Percentiles rank a stretch among this genome's conserved stretches.
phyloP scores from a whole-genome alignment of 129 eudicot genomes.

The Flaveria ramosissima region DNA sequence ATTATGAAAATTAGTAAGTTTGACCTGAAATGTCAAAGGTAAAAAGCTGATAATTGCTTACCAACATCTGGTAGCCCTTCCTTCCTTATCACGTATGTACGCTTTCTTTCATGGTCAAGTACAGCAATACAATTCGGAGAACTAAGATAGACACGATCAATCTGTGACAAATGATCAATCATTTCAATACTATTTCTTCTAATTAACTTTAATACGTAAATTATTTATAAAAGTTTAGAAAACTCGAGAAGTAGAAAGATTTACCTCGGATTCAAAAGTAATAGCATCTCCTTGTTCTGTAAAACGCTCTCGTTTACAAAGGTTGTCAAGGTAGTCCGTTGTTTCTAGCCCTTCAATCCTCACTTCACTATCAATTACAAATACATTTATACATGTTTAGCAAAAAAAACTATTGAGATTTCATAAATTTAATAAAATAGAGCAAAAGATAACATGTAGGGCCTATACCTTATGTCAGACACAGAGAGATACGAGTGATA shows the following conservation, averaged over 20 bases:
- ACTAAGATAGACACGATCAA: conserved; percentile 83
- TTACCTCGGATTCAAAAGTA: conserved; percentile 93
- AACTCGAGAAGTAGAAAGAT: conserved; percentile 7
- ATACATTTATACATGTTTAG: not conserved
- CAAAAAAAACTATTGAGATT: not conserved
- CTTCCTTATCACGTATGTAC: conserved; percentile 73
- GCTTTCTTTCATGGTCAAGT: conserved; percentile 87
- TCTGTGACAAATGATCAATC: conserved; percentile 42
- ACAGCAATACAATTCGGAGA: conserved; percentile 79
- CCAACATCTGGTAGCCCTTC: conserved; percentile 93
- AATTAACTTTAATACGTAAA: not conserved
- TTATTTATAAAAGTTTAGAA: not conserved
- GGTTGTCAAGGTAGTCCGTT: conserved; percentile 82
- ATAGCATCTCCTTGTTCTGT: conserved; percentile 96
- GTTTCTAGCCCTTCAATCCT: conserved; percentile 96
- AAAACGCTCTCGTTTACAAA: conserved; percentile 66
- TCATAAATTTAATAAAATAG: not conserved
- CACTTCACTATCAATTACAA: conserved; percentile 67
- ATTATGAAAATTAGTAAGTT: not conserved
- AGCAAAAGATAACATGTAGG: not conserved
- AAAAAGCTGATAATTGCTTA: conserved; percentile 34
- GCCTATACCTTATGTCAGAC: conserved; percentile 83
- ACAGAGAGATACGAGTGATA: conserved; percentile 85
- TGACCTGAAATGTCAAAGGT: conserved; percentile 17
- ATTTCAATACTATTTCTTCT: not conserved